Base-by-base conservation (phyloP, 2,329 filamentous ascomycete species). In the Calonectria leucothoes region DNA sequence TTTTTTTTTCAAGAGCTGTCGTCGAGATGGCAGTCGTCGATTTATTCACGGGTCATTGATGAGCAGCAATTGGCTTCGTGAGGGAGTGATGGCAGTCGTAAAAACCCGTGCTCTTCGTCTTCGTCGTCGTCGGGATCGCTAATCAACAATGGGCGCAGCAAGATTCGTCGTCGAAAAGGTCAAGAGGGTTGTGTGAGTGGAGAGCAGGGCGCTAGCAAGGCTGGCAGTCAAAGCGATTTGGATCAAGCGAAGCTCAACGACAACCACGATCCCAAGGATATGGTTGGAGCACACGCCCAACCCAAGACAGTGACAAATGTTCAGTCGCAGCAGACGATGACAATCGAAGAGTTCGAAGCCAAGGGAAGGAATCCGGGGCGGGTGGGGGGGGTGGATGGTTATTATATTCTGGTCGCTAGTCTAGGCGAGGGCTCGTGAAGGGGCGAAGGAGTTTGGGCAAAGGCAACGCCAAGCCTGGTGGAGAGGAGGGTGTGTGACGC, bases 311-410 rank as follows among this genome's bases (percentile, higher is more conserved):
- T 25, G 61, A 67, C 68, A 55, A 37, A 55, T 68, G 70, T 76
- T 72, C 45, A 66, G 70, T 75, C 73, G 74, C 77, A 64, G 63
- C 65, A 70, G 70, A 69, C 69, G 61, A 39, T 20, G 63, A 73
- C 70, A 73, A 73, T 70, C 73, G 64, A 76, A 69, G 75, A 80
- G 77, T 76, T 79, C 73, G 76, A 81, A 73, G 76, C 75, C 79
- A 81, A 81, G 76, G 78, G 73, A 78, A 75, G 75, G 78, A 82
- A 82, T 82, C 80, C 79, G 80, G 80, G 80, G 76, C 67, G 75
- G 78, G 78, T 79, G 80, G 80, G 77, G 77, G 80, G 80, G 70
- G 80, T 78, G 80, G 77, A 80, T 79, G 80, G 74, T 76, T 80
- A 80, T 81, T 81, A 81, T 81, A 81, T 80, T 81, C 77, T 75